phyloP scores from a whole-genome alignment of 2,329 filamentous ascomycete species.

The Paecilomyces sp. region DNA sequence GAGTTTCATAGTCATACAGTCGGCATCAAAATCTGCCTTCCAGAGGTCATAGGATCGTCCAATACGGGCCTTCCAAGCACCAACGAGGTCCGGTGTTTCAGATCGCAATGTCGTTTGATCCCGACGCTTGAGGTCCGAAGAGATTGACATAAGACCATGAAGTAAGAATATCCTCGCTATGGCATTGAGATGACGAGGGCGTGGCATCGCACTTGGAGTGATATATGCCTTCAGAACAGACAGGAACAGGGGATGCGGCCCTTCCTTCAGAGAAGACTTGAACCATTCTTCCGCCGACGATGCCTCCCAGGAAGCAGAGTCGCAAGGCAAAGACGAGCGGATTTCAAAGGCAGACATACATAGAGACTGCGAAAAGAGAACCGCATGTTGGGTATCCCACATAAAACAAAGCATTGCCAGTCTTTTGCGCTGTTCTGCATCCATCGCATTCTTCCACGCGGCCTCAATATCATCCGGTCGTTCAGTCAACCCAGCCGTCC shows the following conservation, averaged over 20 bases:
- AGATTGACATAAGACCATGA: constrained; percentile 57
- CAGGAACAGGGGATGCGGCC: constrained; percentile 39
- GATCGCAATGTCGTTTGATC: constrained; percentile 55
- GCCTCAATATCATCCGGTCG: constrained; percentile 34
- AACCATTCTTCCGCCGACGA: constrained; percentile 46
- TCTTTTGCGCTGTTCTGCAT: constrained; percentile 54
- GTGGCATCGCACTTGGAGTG: constrained; percentile 32
- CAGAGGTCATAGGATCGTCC: constrained; percentile 49
- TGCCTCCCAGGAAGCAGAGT: constrained; percentile 52
- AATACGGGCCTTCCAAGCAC: constrained; percentile 47
- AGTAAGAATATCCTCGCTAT: constrained; percentile 50
- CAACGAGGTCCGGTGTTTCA: constrained; percentile 26
- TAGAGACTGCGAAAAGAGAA: constrained; percentile 58
- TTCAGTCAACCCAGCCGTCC: constrained; percentile 27
- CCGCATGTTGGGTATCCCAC: constrained; percentile 60
- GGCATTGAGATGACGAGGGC: constrained; percentile 39
- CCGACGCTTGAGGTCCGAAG: constrained; percentile 55
- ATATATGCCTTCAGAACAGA: constrained; percentile 52
- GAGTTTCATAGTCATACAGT: constrained; percentile 36
- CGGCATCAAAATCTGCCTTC: constrained; percentile 52
- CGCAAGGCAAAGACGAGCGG: constrained; percentile 49
- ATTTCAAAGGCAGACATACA: constrained; percentile 62
- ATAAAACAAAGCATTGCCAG: constrained; percentile 57
- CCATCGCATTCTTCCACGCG: constrained; percentile 48
- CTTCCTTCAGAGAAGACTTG: constrained; percentile 30